These are phyloP conservation scores for Erythrobasidium yunnanense DNA, from an alignment of 768 basidiomycete species.

Conservation along the genomic window DNA sequence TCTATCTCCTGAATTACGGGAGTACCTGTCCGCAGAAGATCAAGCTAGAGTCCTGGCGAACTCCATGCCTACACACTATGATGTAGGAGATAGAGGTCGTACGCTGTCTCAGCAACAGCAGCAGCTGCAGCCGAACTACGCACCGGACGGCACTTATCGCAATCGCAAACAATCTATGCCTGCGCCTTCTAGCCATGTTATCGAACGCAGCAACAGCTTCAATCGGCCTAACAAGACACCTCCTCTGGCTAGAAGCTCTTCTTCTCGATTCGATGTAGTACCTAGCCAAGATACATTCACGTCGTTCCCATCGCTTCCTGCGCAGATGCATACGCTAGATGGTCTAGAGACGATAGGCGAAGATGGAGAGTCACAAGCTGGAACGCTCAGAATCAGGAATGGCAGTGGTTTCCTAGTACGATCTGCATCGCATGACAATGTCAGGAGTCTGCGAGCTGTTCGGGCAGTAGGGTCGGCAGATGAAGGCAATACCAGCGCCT, in stretches of 20 bases:
- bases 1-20: not conserved
- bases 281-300: too few species aligned
- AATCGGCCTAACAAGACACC: conserved; percentile 15
- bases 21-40: conserved; percentile 11
- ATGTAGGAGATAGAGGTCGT: not conserved
- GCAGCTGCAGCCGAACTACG: not conserved
- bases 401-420: not conserved
- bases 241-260: conserved; percentile 26
- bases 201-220: not conserved
- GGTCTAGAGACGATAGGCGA: conserved; percentile 37
- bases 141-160: not conserved
- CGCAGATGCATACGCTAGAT: not conserved
- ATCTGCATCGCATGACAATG: conserved; percentile 6
- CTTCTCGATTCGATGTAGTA: not conserved
- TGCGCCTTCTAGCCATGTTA: not conserved
- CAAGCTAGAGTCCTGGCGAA: conserved; percentile 18
- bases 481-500: conserved; percentile 19
- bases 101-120: not conserved
- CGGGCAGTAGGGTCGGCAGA: conserved; percentile 3
- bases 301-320: too few species aligned
- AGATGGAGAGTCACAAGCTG: conserved; percentile 38
- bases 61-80: not conserved
- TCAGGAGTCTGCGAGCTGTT: not conserved
- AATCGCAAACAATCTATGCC: conserved; percentile 15
- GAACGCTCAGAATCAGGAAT: conserved; percentile 26